phyloP scores from a whole-genome alignment of 306 rosid genomes.

The Prunus persica region Prunus_persica_NCBIv2 NC_034016.1:17487501-17488000 shows the following conservation, averaged over 20 bases:
- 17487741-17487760: conserved; percentile 54
- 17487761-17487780: conserved; percentile 64
- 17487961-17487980: conserved; percentile 72
- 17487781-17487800: conserved; percentile 75
- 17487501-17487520: conserved; percentile 6
- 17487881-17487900: conserved; percentile 72
- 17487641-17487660: not conserved
- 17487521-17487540: not conserved
- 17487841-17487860: conserved; percentile 68
- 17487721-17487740: conserved; percentile 42
- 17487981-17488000: conserved; percentile 51
- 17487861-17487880: conserved; percentile 79
- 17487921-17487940: conserved; percentile 60
- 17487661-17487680: not conserved
- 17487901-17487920: conserved; percentile 42
- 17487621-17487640: not conserved
- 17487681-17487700: conserved; percentile 28
- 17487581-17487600: not conserved
- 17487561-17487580: conserved; percentile 23
- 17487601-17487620: not conserved
- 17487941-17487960: conserved; percentile 76
- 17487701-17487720: conserved; percentile 38
- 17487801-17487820: conserved; percentile 64
- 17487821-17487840: conserved; percentile 73
- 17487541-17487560: conserved; percentile 8